Percentiles rank a stretch among this genome's conserved stretches.
These are phyloP conservation scores for Polysphondylium violaceum DNA, from an alignment of 78 protist genomes.

Conservation along the genomic window DNA sequence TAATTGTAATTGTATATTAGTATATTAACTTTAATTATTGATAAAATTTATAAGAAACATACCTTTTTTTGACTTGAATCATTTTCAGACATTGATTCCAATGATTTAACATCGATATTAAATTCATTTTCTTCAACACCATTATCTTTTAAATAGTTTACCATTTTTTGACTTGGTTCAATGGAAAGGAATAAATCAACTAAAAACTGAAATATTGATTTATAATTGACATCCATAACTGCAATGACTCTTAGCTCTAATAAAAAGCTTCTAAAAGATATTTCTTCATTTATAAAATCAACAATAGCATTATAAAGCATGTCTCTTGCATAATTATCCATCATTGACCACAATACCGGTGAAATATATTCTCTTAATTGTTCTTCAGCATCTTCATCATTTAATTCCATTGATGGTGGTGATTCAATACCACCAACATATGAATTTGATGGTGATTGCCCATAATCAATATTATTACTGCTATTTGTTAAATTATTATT, in stretches of 20 bases:
- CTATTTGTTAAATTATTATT: conserved; percentile 1
- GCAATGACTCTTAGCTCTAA: conserved; percentile 45
- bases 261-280: conserved; percentile 34
- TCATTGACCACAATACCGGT: conserved; percentile 25
- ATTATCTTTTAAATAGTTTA: conserved; percentile 33
- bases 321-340: conserved; percentile 48
- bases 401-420: conserved; percentile 49
- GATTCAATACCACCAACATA: conserved; percentile 50
- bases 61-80: conserved; percentile 38
- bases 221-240: conserved; percentile 44
- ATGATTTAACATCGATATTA: conserved; percentile 60
- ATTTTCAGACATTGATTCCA: not conserved
- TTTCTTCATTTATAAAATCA: conserved; percentile 56
- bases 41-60: not conserved
- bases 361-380: conserved; percentile 64
- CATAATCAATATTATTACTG: not conserved
- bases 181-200: conserved; percentile 57
- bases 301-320: conserved; percentile 22
- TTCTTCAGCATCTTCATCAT: conserved; percentile 69
- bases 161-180: conserved; percentile 70
- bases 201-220: conserved; percentile 50
- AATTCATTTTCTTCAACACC: conserved; percentile 74
- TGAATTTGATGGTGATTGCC: conserved; percentile 1
- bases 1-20: not conserved
- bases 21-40: not conserved